phyloP scores from a whole-genome alignment of 768 basidiomycete species.

The Suillus spraguei region DNA sequence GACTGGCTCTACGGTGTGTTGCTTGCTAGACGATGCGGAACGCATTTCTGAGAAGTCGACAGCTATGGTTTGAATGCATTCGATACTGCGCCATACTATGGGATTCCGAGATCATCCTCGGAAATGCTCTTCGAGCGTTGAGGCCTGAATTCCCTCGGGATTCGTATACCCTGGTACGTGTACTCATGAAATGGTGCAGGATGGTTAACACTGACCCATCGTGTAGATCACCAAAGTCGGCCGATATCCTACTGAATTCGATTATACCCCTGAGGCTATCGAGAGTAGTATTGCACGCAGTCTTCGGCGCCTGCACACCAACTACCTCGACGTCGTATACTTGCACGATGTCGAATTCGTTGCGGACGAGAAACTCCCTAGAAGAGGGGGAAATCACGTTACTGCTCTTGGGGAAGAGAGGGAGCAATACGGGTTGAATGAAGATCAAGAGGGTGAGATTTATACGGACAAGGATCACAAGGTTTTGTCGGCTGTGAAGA shows the following conservation, averaged over 20 bases:
- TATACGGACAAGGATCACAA: constrained; percentile 72
- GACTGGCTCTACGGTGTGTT: constrained; percentile 74
- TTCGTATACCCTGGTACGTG: constrained; percentile 69
- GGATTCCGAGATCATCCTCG: constrained; percentile 79
- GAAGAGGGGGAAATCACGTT: constrained; percentile 55
- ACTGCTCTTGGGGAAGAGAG: constrained; percentile 55
- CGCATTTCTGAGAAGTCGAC: neutral
- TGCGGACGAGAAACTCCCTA: constrained; percentile 51
- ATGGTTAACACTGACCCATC: neutral
- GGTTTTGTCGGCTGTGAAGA: constrained; percentile 66
- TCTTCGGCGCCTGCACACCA: constrained; percentile 68
- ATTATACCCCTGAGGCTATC: constrained; percentile 71
- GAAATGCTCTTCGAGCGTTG: constrained; percentile 62
- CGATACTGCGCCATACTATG: constrained; percentile 84
- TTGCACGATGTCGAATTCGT: constrained; percentile 88
- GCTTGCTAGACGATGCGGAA: no score
- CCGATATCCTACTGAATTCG: constrained; percentile 65
- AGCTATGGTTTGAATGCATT: constrained; percentile 84
- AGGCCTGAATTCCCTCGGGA: constrained; percentile 72
- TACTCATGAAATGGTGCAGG: no score
- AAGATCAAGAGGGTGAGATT: constrained; percentile 57
- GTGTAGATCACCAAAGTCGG: constrained; percentile 85
- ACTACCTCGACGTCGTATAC: constrained; percentile 80
- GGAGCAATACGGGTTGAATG: constrained; percentile 63
- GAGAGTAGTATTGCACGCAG: constrained; percentile 68